These are phyloP conservation scores for Septoria linicola DNA, from an alignment of 2,329 filamentous ascomycete species.

Conservation along the genomic window DNA sequence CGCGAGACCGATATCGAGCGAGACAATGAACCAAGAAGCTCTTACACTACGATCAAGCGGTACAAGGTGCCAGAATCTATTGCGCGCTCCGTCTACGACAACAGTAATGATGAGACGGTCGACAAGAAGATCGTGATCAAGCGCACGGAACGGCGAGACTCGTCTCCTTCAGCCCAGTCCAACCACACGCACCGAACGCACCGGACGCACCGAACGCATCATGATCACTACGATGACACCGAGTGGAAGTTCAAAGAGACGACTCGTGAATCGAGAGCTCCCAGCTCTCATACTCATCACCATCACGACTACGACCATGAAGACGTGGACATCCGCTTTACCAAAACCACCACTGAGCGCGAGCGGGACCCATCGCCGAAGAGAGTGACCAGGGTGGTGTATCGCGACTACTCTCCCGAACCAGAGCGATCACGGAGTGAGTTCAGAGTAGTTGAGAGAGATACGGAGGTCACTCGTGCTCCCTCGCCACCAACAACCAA, in stretches of 20 bases:
- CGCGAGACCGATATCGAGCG: conserved; percentile 48
- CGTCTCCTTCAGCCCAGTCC: conserved; percentile 20
- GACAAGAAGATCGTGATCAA: conserved; percentile 52
- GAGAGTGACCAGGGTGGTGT: conserved; percentile 36
- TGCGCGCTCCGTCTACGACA: conserved; percentile 34
- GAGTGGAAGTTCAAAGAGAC: conserved; percentile 31
- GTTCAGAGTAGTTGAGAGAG: conserved; percentile 42
- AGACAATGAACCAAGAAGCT: conserved; percentile 46
- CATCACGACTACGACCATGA: conserved; percentile 19
- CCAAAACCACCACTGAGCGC: conserved; percentile 38
- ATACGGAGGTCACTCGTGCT: conserved; percentile 33
- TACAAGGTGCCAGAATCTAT: conserved; percentile 56
- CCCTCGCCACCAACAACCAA: conserved; percentile 43
- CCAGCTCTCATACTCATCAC: conserved; percentile 14
- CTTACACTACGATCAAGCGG: conserved; percentile 59
- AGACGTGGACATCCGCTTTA: conserved; percentile 39
- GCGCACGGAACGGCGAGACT: conserved; percentile 25
- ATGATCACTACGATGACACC: conserved; percentile 26
- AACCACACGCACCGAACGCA: conserved; percentile 14
- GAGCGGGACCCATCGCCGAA: conserved; percentile 30
- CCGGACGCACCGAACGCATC: conserved; percentile 8
- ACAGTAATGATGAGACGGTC: conserved; percentile 39
- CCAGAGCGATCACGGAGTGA: conserved; percentile 36
- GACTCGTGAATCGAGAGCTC: conserved; percentile 21
- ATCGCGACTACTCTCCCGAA: conserved; percentile 31